A percentile compares a stretch with the other conserved stretches of the same genome.
Conservation (phyloP, 345 rosid genomes). For the Hirschfeldia incana region DNA sequence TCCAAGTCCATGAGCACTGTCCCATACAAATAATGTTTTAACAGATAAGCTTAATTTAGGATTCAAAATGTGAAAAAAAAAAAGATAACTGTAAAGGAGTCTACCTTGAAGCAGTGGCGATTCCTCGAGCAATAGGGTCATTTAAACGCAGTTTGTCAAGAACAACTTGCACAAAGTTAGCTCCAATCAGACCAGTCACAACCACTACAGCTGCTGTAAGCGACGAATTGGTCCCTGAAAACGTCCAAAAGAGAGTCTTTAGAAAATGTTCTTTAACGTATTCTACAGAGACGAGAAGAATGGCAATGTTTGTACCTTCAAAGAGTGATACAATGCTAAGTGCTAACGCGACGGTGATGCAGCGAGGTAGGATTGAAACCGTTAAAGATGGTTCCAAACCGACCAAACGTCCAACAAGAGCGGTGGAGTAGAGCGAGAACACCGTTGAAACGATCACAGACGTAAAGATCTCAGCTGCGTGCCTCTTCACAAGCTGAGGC, state of each 20-base stretch:
- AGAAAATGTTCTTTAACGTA: constrained; percentile 11
- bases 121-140: constrained; percentile 90
- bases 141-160: constrained; percentile 69
- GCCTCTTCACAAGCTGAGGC: constrained; percentile 85
- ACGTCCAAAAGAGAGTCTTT: neutral
- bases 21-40: constrained; percentile 7
- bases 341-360: constrained; percentile 92
- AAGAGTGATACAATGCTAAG: constrained; percentile 92
- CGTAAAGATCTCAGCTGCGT: constrained; percentile 90
- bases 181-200: constrained; percentile 86
- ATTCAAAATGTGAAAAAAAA: neutral
- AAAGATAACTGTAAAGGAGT: neutral
- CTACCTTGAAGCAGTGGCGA: constrained; percentile 94
- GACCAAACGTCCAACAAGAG: constrained; percentile 72
- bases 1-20: constrained; percentile 97
- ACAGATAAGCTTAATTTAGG: neutral
- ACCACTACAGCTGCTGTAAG: constrained; percentile 95
- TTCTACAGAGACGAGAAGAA: neutral
- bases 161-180: constrained; percentile 82
- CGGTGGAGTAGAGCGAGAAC: constrained; percentile 94
- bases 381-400: constrained; percentile 78
- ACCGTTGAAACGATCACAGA: constrained; percentile 76
- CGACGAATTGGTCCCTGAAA: constrained; percentile 82
- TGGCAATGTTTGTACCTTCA: constrained; percentile 52
- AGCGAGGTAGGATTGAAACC: constrained; percentile 81